Base-by-base conservation (phyloP, 768 basidiomycete species). In the Pleurotus tuoliensis region DNA sequence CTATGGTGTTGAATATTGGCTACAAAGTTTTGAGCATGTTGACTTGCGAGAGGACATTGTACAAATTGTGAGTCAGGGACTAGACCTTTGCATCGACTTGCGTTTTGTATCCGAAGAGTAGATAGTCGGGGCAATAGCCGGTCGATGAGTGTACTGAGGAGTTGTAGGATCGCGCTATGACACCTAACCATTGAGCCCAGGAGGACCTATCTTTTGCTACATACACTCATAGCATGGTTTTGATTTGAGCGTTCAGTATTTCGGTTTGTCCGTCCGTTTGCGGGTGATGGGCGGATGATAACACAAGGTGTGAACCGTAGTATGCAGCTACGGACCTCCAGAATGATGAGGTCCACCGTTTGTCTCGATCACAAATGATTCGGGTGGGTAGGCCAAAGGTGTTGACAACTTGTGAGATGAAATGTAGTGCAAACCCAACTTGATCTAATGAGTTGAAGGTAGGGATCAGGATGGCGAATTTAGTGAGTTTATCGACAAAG, bases 211-310 rank as follows among this genome's bases (percentile, higher is more conserved):
- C 51, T 16, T 57, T 56, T 7, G 47, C 51, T 22, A 63, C 63
- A 38, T 63, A 69, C 5, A 59, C 61, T 2, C 58, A 48, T 12
- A 69, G 38, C 57, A 64, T 66, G 20, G 61, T 56, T 52, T 69
- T 62, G 3, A 69, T 55, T 5, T 41, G 46, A 6, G 63, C 60
- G 47, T 72, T 72, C 0, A 69, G 43, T 8, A 63, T 58, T 62
- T 75, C 67, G 0, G 67, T 69, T 38, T 73, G 71, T 1, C 74
- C 70, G 56, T 78, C 69, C 0, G 72, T 68, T 58, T 76, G 72
- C 0, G 72, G 75, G 55, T 77, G 76, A 48, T 73, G 67, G 0
- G 69, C 59, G 0, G 71, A 71, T 1, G 74, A 68, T 0, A 73
- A 46, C 2, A 58, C 59, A 45, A 59, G 53, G 2, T 54, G 20